These are phyloP conservation scores for Turnera subulata DNA, from an alignment of 345 rosid genomes.

Conservation along the genomic window DNA sequence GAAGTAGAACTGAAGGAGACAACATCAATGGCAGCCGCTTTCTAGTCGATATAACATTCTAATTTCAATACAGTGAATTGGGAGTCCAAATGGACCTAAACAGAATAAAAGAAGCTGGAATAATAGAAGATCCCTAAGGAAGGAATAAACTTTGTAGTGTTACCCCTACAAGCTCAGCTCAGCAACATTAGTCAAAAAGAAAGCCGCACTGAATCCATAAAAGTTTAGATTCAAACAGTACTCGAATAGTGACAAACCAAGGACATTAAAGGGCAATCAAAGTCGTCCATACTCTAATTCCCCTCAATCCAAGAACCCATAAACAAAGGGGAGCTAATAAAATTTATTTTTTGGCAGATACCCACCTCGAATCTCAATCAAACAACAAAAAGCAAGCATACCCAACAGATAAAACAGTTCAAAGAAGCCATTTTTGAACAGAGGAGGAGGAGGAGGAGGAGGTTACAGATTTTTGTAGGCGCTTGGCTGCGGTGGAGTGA, in stretches of 20 bases:
- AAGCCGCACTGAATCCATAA: background rate
- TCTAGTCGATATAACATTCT: too few relatives aligned
- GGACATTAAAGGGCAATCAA: background rate
- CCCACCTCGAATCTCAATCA: slow-evolving; percentile 9
- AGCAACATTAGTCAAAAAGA: too few relatives aligned
- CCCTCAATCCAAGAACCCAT: background rate
- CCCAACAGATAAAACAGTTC: background rate
- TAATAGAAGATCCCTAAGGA: slow-evolving; percentile 1
- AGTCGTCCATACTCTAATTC: background rate
- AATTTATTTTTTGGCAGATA: background rate
- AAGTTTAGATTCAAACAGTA: background rate
- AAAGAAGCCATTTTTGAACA: background rate
- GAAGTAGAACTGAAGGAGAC: too few relatives aligned
- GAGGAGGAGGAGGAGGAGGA: background rate
- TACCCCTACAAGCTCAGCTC: too few relatives aligned
- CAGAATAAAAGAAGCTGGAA: background rate
- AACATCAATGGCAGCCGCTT: too few relatives aligned
- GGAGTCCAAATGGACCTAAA: background rate
- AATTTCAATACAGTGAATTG: too few relatives aligned
- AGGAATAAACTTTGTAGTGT: too few relatives aligned
- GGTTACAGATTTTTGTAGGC: slow-evolving; percentile 38
- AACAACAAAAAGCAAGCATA: background rate
- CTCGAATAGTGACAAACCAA: background rate
- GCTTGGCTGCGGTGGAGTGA: slow-evolving; percentile 56
- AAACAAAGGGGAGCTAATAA: background rate